Conservation (phyloP, 306 rosid species). For the Ziziphus jujuba region DNA sequence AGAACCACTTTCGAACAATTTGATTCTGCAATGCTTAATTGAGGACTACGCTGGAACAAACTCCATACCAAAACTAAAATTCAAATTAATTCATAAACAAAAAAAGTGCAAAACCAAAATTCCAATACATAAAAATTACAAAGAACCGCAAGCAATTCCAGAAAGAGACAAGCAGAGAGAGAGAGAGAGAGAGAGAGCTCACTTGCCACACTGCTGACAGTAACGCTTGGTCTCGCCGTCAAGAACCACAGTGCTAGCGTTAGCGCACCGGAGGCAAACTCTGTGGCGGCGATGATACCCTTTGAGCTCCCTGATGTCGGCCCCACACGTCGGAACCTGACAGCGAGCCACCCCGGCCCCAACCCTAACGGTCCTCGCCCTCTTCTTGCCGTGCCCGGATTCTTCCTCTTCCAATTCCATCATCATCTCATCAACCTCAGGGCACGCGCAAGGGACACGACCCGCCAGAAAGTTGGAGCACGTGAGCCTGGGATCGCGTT, state of each 20-base stretch:
- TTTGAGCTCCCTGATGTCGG: constrained; percentile 75
- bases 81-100: too few relatives aligned
- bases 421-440: constrained; percentile 69
- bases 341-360: constrained; percentile 48
- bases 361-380: constrained; percentile 49
- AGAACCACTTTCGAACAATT: too few relatives aligned
- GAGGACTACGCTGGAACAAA: too few relatives aligned
- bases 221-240: constrained; percentile 71
- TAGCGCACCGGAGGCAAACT: constrained; percentile 86
- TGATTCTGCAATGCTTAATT: too few relatives aligned
- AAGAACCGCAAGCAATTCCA: background rate
- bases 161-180: background rate
- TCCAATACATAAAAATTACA: background rate
- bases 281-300: constrained; percentile 89
- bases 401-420: constrained; percentile 57
- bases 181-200: constrained; percentile 26
- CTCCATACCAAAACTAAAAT: too few relatives aligned
- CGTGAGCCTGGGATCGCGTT: constrained; percentile 83
- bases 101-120: background rate
- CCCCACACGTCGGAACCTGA: constrained; percentile 88
- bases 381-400: constrained; percentile 63
- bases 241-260: constrained; percentile 57
- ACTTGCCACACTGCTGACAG: constrained; percentile 99
- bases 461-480: constrained; percentile 92
- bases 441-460: constrained; percentile 89